These are phyloP conservation scores for Thalassiosira delicatula DNA, from an alignment of 352 stramenopile genomes.

Conservation along the genomic window DNA sequence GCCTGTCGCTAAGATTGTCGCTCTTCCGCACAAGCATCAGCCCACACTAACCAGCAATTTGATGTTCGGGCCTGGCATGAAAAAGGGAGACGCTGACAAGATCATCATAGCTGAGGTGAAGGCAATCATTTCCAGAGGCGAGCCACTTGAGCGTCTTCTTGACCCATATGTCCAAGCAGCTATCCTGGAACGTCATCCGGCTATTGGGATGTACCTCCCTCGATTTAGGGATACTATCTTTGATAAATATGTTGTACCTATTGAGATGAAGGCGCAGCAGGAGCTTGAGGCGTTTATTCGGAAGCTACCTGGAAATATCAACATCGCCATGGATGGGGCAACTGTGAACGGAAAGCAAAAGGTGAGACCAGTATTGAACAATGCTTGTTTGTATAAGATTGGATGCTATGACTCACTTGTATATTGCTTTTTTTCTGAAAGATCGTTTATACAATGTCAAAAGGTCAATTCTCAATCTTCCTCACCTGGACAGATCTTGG, in stretches of 20 bases:
- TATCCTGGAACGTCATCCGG: neutral
- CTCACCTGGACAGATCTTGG: constrained; percentile 8
- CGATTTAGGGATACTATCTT: neutral
- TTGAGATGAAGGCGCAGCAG: neutral
- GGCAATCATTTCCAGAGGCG: constrained; percentile 6
- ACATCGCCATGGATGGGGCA: constrained; percentile 17
- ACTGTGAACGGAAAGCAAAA: constrained; percentile 33
- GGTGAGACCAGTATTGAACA: neutral
- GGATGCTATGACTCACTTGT: neutral
- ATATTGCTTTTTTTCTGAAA: too few relatives aligned
- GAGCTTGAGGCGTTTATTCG: neutral
- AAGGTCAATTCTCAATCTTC: constrained; percentile 4
- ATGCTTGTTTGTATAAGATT: neutral
- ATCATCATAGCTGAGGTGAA: constrained; percentile 16
- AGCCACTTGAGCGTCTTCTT: neutral
- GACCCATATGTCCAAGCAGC: neutral
- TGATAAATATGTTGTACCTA: constrained; percentile 10
- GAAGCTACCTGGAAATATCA: neutral
- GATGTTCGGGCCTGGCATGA: neutral
- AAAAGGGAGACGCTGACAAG: neutral
- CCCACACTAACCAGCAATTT: neutral
- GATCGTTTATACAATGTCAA: constrained; percentile 23
- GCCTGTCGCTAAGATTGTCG: neutral
- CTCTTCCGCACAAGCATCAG: neutral
- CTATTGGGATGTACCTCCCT: neutral